These are phyloP conservation scores for Rhizopus microsporus DNA, from an alignment of 371 early-diverging fungal genomes.

Conservation along the genomic window DNA sequence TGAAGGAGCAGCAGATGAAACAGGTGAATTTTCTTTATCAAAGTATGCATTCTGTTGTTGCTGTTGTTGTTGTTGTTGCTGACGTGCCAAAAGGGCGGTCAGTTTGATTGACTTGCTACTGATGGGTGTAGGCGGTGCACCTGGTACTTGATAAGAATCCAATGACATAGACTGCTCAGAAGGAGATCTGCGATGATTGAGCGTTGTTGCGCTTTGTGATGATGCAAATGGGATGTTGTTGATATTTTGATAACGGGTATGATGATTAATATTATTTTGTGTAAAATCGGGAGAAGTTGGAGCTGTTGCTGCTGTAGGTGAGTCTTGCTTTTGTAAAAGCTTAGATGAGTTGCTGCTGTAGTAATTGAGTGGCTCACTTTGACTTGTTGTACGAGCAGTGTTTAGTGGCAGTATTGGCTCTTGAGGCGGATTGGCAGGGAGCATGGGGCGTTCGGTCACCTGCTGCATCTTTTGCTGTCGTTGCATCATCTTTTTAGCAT, in stretches of 20 bases:
- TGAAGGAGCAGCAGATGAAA: conserved; percentile 4
- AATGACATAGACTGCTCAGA: conserved; percentile 15
- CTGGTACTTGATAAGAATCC: conserved; percentile 4
- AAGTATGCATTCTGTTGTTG: conserved; percentile 1
- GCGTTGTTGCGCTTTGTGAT: background rate
- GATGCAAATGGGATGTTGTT: conserved; percentile 3
- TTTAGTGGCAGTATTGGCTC: background rate
- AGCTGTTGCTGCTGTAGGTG: background rate
- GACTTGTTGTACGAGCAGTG: background rate
- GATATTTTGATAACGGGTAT: conserved; percentile 4
- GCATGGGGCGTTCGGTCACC: conserved; percentile 1
- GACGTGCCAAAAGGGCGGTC: conserved; percentile 17
- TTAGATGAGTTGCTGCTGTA: conserved; percentile 1
- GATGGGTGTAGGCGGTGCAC: background rate
- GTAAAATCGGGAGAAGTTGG: conserved; percentile 2
- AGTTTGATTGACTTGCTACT: conserved; percentile 14
- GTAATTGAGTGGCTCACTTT: background rate
- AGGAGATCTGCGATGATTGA: conserved; percentile 5
- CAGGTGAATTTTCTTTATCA: conserved; percentile 5
- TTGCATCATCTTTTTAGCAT: conserved; percentile 47
- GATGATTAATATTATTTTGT: background rate
- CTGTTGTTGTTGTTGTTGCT: conserved; percentile 8
- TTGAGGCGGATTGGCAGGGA: background rate
- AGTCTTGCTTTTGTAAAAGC: conserved; percentile 17
- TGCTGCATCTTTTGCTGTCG: conserved; percentile 20